These are phyloP conservation scores for Fibroporia radiculosa DNA, from an alignment of 768 basidiomycete species.

Conservation along the genomic window DNA sequence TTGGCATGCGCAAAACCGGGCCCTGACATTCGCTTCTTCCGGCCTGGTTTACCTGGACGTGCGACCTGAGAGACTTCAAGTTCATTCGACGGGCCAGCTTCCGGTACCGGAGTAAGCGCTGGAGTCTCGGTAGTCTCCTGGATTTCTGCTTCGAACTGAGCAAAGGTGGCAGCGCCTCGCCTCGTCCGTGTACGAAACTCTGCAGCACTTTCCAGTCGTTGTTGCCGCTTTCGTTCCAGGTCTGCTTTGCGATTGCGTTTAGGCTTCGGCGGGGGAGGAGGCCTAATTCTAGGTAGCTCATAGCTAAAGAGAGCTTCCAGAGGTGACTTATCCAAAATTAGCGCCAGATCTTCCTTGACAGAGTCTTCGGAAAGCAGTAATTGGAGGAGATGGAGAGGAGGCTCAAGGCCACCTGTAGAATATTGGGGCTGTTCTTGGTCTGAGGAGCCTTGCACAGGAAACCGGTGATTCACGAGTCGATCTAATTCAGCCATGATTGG, in stretches of 20 bases:
- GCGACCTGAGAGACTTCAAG: background rate
- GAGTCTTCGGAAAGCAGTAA: conserved; percentile 46
- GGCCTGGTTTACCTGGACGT: conserved; percentile 3
- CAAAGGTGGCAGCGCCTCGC: conserved; percentile 30
- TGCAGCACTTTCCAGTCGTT: conserved; percentile 31
- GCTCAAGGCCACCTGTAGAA: conserved; percentile 66
- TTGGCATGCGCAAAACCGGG: conserved; percentile 21
- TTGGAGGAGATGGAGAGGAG: conserved; percentile 47
- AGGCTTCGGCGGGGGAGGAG: conserved; percentile 30
- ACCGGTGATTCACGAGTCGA: conserved; percentile 2
- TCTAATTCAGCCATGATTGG: conserved; percentile 39
- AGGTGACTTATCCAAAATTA: conserved; percentile 50
- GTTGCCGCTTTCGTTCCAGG: conserved; percentile 19
- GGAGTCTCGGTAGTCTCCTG: conserved; percentile 6
- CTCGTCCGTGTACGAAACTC: conserved; percentile 46
- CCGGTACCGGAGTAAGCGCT: conserved; percentile 4
- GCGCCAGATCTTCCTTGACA: conserved; percentile 45
- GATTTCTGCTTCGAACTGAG: conserved; percentile 36
- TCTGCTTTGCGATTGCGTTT: conserved; percentile 22
- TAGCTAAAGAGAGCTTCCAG: conserved; percentile 61
- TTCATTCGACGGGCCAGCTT: conserved; percentile 4
- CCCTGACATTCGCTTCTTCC: conserved; percentile 2
- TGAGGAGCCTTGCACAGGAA: background rate
- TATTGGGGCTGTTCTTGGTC: conserved; percentile 2
- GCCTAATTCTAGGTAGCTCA: conserved; percentile 56